Conservation (phyloP, 2,329 filamentous ascomycete genomes). For the Davidsoniella virescens region DNA sequence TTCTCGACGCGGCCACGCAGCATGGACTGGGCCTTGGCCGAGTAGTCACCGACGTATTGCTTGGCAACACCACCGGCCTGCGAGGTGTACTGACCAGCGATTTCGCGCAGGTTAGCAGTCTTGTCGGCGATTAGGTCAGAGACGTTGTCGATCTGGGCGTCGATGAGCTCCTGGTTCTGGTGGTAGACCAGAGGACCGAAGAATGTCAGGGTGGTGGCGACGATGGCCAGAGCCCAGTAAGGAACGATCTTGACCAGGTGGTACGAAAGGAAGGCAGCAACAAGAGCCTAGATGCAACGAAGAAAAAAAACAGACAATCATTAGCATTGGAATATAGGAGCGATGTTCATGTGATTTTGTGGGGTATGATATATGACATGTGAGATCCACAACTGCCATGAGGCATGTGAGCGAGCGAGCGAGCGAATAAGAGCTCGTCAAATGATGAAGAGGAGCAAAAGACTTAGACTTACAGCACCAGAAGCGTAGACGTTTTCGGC, state of each 20-base stretch:
- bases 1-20: constrained; percentile 34
- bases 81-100: constrained; percentile 47
- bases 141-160: constrained; percentile 41
- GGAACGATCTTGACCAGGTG: constrained; percentile 53
- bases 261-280: constrained; percentile 48
- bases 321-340: too few relatives aligned
- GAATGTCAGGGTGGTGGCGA: constrained; percentile 43
- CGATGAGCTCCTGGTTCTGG: constrained; percentile 54
- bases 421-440: background rate
- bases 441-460: background rate
- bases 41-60: constrained; percentile 52
- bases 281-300: constrained; percentile 32
- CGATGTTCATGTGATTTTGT: background rate
- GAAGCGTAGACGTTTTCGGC: constrained; percentile 50
- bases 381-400: too few relatives aligned
- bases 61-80: constrained; percentile 48
- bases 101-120: constrained; percentile 43
- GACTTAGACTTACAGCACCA: constrained; percentile 38
- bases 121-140: constrained; percentile 43
- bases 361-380: background rate
- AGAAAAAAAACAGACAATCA: background rate
- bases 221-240: constrained; percentile 50
- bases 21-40: constrained; percentile 49
- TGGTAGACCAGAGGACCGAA: constrained; percentile 47
- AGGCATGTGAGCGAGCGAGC: background rate